These are phyloP conservation scores for Pharnaceum exiguum DNA, from an alignment of 148 eudicot genomes.

Conservation along the genomic window DNA sequence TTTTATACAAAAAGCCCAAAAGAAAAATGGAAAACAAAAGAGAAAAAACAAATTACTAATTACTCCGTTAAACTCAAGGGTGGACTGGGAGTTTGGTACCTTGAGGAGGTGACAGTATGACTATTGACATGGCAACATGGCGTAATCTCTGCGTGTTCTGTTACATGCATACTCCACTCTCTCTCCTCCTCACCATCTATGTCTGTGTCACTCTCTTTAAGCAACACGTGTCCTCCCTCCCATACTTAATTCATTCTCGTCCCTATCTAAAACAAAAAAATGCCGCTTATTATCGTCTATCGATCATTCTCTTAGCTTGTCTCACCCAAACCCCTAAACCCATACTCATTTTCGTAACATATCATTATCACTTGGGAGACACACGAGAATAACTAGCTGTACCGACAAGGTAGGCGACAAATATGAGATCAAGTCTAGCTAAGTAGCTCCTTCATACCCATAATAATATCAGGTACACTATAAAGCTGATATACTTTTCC, in stretches of 20 bases:
- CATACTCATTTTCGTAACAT: not conserved
- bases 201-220: conserved; percentile 2
- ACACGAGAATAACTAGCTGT: not conserved
- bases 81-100: too few relatives aligned
- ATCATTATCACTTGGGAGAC: not conserved
- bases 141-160: too few relatives aligned
- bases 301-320: not conserved
- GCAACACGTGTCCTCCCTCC: conserved; percentile 27
- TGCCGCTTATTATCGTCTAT: not conserved
- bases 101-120: too few relatives aligned
- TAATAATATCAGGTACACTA: not conserved
- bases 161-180: conserved; percentile 10
- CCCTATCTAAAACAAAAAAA: not conserved
- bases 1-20: too few relatives aligned
- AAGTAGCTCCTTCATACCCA: not conserved
- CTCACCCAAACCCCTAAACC: conserved; percentile 6
- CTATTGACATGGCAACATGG: too few relatives aligned
- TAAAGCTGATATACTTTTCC: not conserved
- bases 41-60: too few relatives aligned
- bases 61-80: too few relatives aligned
- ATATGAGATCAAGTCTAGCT: conserved; percentile 7
- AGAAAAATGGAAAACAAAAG: too few relatives aligned
- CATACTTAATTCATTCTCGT: conserved; percentile 3
- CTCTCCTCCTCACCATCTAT: not conserved
- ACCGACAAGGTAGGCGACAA: not conserved